Evolutionary conservation across 768 basidiomycete species (phyloP).

Genomic region (Boletus subcaerulescens): DNA sequence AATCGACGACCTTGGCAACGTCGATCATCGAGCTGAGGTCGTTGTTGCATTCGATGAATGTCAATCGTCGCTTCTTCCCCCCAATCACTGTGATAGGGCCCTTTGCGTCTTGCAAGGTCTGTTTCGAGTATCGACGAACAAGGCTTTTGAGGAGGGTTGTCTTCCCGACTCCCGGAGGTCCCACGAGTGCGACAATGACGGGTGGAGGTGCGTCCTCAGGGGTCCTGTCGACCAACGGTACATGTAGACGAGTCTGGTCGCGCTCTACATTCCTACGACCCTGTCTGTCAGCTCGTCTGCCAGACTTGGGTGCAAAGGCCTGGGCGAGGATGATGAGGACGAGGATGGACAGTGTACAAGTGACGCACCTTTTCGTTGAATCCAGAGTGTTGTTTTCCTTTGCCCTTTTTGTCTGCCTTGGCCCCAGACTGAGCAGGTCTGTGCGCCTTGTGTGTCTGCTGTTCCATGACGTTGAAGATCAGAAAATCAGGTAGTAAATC

Average conservation of each 20-base stretch:
- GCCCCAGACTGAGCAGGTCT: conserved; percentile 65
- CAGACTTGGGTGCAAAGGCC: conserved; percentile 95
- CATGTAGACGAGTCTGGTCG: conserved; percentile 93
- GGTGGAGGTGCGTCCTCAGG: conserved; percentile 92
- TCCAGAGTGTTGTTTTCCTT: conserved; percentile 66
- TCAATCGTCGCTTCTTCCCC: conserved; percentile 90
- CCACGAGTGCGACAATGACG: conserved; percentile 91
- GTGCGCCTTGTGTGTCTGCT: conserved; percentile 81
- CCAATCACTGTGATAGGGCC: conserved; percentile 94
- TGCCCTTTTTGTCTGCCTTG: conserved; percentile 76
- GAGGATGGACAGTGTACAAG: neutral
- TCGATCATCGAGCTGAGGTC: conserved; percentile 99
- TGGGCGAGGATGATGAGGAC: neutral
- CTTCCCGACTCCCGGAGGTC: conserved; percentile 96
- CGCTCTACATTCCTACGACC: conserved; percentile 89
- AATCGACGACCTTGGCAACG: conserved; percentile 93
- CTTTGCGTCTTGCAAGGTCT: conserved; percentile 82
- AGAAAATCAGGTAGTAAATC: conserved; percentile 7
- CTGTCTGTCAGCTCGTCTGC: conserved; percentile 82
- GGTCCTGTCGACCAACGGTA: conserved; percentile 92
- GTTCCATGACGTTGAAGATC: conserved; percentile 51
- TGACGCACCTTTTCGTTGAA: conserved; percentile 83
- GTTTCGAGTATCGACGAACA: conserved; percentile 90
- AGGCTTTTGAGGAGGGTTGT: conserved; percentile 90
- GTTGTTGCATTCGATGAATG: conserved; percentile 96